phyloP scores from a whole-genome alignment of 163 green algal genomes.

The Chlorella variabilis region DNA sequence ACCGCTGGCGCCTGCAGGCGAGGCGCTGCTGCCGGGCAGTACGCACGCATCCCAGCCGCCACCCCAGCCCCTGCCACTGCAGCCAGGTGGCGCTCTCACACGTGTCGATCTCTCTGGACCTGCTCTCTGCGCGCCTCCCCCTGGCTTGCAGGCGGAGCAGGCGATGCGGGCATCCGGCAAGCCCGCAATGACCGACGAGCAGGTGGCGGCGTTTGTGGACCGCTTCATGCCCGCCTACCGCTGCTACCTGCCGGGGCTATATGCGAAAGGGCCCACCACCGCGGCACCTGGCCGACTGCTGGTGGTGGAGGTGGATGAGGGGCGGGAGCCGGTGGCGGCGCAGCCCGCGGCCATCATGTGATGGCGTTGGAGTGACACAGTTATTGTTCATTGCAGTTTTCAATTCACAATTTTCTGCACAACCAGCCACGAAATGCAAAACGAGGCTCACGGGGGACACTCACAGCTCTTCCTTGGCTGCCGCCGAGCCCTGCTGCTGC shows the following conservation, averaged over 20 bases:
- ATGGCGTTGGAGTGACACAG: background rate
- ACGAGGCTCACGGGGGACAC: no score
- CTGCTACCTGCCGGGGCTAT: conserved; percentile 86
- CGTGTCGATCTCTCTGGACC: background rate
- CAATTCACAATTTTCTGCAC: no score
- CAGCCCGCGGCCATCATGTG: conserved; percentile 65
- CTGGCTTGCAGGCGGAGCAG: conserved; percentile 87
- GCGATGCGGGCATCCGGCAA: conserved; percentile 79
- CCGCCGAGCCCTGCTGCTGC: no score
- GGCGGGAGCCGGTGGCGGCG: conserved; percentile 57
- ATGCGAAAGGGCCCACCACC: conserved; percentile 77
- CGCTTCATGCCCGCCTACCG: conserved; percentile 96
- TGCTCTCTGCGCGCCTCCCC: background rate
- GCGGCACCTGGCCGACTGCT: conserved; percentile 63
- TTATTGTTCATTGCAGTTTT: background rate
- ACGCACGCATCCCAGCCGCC: no score
- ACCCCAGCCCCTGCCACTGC: background rate
- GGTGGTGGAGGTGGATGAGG: conserved; percentile 82
- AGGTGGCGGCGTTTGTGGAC: conserved; percentile 93
- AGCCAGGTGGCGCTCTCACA: background rate
- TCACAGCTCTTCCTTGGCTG: conserved; percentile 23
- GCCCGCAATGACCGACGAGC: conserved; percentile 90
- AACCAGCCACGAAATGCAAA: no score
- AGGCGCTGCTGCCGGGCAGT: background rate
- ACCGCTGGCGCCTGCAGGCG: conserved; percentile 70